Conservation (phyloP, 1,139 yeast species). For the Scheffersomyces segobiensis region DNA sequence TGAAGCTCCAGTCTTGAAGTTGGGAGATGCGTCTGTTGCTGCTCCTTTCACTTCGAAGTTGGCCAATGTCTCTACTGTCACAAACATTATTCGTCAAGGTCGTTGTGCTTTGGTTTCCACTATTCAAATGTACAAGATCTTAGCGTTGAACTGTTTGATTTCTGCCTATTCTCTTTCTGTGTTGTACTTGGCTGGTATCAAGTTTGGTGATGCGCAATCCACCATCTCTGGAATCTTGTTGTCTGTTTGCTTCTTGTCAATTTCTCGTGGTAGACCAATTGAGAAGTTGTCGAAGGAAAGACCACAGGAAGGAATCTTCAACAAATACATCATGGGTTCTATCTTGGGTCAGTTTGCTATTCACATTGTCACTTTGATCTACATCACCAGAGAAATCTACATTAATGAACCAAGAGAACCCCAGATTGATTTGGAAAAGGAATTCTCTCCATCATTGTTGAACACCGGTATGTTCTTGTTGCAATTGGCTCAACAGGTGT, state of each 20-base stretch:
- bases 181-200: conserved; percentile 93
- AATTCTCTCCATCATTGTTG: conserved; percentile 82
- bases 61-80: conserved; percentile 88
- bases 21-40: conserved; percentile 99
- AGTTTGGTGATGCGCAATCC: conserved; percentile 96
- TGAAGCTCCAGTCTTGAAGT: conserved; percentile 89
- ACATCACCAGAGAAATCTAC: conserved; percentile 81
- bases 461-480: conserved; percentile 95
- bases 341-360: conserved; percentile 95
- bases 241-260: conserved; percentile 92
- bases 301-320: conserved; percentile 98
- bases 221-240: conserved; percentile 88
- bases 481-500: conserved; percentile 94
- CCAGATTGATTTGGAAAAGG: conserved; percentile 84
- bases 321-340: conserved; percentile 94
- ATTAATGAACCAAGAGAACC: conserved; percentile 90
- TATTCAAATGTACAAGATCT: conserved; percentile 96
- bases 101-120: conserved; percentile 98
- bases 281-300: conserved; percentile 89
- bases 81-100: conserved; percentile 95
- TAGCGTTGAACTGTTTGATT: conserved; percentile 94
- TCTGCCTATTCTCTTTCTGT: conserved; percentile 95
- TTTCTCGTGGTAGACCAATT: conserved; percentile 90
- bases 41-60: conserved; percentile 98
- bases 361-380: conserved; percentile 80